Evolutionary conservation across 2,329 filamentous ascomycete genomes (phyloP), one percentile per base, ranked within the genome.

Genomic region (Pleurostoma richardsiae): DNA sequence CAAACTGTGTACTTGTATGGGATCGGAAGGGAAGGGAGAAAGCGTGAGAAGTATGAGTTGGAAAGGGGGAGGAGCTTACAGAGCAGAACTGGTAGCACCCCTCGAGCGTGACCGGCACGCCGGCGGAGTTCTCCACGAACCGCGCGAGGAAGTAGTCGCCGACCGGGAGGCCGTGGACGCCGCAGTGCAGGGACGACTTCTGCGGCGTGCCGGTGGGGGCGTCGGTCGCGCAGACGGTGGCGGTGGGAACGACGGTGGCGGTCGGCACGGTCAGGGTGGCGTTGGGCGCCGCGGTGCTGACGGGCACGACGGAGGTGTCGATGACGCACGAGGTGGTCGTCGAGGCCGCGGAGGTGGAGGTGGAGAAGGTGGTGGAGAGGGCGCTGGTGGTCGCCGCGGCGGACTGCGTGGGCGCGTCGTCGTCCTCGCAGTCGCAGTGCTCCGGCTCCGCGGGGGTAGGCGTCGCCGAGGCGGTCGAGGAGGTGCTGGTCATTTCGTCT

Each of bases 51-150:
- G 26, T 30, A 27, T 6, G 19, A 30, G 41, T 26, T 4, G 26
- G 11, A 29, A 30, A 19, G 5, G 11, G 4, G 11, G 26, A 7
- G 11, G 30, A 7, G 55, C 56, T 62, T 54, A 65, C 69, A 43
- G 53, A 52, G 52, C 70, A 73, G 57, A 71, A 68, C 49, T 70
- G 60, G 55, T 62, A 72, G 57, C 70, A 72, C 3, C 67, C 68
- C 48, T 65, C 56, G 6, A 69, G 56, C 3, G 64, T 68, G 28
- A 73, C 62, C 2, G 58, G 54, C 33, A 64, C 60, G 10, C 52
- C 57, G 2, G 49, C 48, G 5, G 52, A 56, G 47, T 71, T 61
- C 52, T 70, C 59, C 40, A 61, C 58, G 49, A 64, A 72, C 51
- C 65, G 61, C 8, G 63, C 67, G 3, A 72, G 52, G 49, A 71